Conservation (phyloP, 768 basidiomycete species). For the Podaxis sp. region DNA sequence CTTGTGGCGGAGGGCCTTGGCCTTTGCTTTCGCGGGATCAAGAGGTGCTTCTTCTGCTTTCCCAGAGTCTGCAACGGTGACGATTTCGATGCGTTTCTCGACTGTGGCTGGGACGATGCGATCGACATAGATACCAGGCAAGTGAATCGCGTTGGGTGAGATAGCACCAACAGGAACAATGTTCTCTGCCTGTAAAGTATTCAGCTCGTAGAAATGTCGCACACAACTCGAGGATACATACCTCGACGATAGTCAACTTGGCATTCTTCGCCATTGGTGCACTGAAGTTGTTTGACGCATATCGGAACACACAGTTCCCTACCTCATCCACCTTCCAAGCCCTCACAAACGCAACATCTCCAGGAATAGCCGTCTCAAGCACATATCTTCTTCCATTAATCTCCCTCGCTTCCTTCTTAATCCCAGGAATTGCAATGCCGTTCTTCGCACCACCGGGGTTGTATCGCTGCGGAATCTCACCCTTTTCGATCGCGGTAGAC, state of each 20-base stretch:
- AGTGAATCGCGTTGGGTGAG: conserved; percentile 78
- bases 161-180: conserved; percentile 84
- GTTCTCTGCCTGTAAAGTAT: conserved; percentile 68
- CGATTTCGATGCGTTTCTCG: conserved; percentile 77
- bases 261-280: conserved; percentile 89
- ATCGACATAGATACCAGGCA: conserved; percentile 87
- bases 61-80: conserved; percentile 61
- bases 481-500: conserved; percentile 78
- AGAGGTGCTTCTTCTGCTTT: conserved; percentile 26
- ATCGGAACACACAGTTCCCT: conserved; percentile 92
- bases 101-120: conserved; percentile 79
- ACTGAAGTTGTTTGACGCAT: conserved; percentile 86
- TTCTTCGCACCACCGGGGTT: conserved; percentile 70
- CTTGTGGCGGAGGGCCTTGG: conserved; percentile 58
- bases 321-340: conserved; percentile 94
- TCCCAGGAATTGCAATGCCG: conserved; percentile 71
- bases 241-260: conserved; percentile 88
- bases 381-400: conserved; percentile 81
- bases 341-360: conserved; percentile 81
- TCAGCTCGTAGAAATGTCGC: background rate
- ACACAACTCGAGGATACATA: conserved; percentile 21
- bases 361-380: conserved; percentile 76
- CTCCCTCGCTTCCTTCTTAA: conserved; percentile 73
- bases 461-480: conserved; percentile 77
- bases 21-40: conserved; percentile 52